Evolutionary conservation across 768 basidiomycete genomes (phyloP), one percentile per base, ranked within the genome.

Genomic region (Scleroderma bovista): DNA sequence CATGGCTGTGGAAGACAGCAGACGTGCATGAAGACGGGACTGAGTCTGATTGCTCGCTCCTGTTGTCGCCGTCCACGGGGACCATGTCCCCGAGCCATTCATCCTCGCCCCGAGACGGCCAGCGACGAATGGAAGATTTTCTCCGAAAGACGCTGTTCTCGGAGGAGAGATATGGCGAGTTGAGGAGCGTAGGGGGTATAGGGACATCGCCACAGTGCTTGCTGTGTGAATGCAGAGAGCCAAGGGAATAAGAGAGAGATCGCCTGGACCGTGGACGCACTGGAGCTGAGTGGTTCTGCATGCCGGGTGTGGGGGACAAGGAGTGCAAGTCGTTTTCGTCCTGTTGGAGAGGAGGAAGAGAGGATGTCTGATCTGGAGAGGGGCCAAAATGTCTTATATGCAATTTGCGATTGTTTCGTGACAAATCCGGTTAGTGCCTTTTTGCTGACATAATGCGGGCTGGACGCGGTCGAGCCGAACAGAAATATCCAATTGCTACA

Each of bases 11-110:
- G 6, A 53, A 62, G 55, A 50, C 29, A 36, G 58, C 62, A 9
- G 62, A 61, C 1, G 62, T 40, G 37, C 36, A 43, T 0, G 47
- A 48, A 29, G 65, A 55, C 7, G 65, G 59, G 3, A 57, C 57
- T 3, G 57, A 51, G 13, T 52, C 50, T 9, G 54, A 16, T 31
- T 39, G 34, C 6, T 54, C 61, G 26, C n/a, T 46, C 10, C 59
- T 9, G 33, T 7, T 4, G 12, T 17, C 52, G 34, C 45, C 22
- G 53, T 58, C 40, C 39, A 58, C 37, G 9, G 83, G 82, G 2
- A 83, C 69, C 56, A 81, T 83, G 69, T 84, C 83, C 63, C 78
- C 73, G 47, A 84, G 68, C 83, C 83, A 84, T 53, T 69, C 69
- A 56, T 84, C 77, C 52, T 81, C 78, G 57, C 71, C 73, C 43